Evolutionary conservation across 2,329 filamentous ascomycete species (phyloP), one percentile per base, ranked within the genome.

Genomic region (Diaporthe caulivora): DNA sequence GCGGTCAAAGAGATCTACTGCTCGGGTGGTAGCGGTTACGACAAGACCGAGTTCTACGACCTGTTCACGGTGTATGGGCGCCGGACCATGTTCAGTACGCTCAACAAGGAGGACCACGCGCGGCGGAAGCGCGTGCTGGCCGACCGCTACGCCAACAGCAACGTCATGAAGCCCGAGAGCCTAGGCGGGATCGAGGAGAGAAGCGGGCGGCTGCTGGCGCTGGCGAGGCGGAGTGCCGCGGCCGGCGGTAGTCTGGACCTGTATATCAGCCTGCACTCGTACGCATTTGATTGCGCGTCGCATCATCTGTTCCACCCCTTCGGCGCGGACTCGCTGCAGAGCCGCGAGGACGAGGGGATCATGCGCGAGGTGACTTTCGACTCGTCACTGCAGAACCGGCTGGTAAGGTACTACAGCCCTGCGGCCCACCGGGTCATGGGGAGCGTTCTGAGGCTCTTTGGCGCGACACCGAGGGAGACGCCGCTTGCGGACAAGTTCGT

Each of bases 361-460:
- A 93, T 94, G 92, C 87, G 90, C 72, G 90, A 94, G 78, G 86
- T 93, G 3, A 90, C 91, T 0, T 91, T 91, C 74, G 91, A 93
- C 74, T 87, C 92, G 76, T 93, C 91, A 77, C 82, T 93, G 11
- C 89, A 92, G 78, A 91, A 92, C 80, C 90, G 89, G 3, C 85
- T 92, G 21, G 82, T 92, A 31, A 82, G 87, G 40, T 87, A 90
- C 77, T 92, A 92, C 79, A 86, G 83, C 72, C 91, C 91, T 1
- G 75, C 78, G 0, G 77, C 91, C 4, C 85, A 91, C 76, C 83
- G 83, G 10, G 75, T 89, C 37, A 81, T 88, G 40, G 84, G 85
- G 13, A 82, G 81, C 17, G 70, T 87, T 11, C 81, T 91, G 26
- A 82, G 85, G 24, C 77, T 86, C 17, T 86, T 90, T 54, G 68